Evolutionary conservation across 169 alveolate genomes (phyloP).

Genomic region (Neospora caninum): DNA sequence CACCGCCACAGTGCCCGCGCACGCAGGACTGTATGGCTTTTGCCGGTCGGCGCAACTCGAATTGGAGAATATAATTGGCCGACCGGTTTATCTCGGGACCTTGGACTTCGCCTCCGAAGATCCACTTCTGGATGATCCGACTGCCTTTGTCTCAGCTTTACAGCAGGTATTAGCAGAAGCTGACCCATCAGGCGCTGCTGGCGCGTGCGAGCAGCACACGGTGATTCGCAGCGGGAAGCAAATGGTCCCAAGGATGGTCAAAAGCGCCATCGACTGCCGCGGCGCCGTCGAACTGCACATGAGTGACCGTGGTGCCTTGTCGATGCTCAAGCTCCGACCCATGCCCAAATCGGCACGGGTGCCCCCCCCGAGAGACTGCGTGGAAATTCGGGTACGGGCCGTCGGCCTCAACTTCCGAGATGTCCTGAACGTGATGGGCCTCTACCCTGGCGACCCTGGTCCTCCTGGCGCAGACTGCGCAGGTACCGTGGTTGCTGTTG

Average conservation of each 20-base stretch:
- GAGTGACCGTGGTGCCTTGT: conserved; percentile 71
- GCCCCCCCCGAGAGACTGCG: conserved; percentile 54
- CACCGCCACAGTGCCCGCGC: not conserved
- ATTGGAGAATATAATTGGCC: conserved; percentile 48
- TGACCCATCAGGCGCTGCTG: conserved; percentile 63
- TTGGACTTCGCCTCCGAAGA: not conserved
- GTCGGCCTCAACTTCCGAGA: conserved; percentile 79
- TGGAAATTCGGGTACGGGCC: conserved; percentile 67
- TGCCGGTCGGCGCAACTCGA: conserved; percentile 70
- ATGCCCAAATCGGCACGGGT: conserved; percentile 52
- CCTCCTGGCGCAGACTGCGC: conserved; percentile 82
- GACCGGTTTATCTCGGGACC: conserved; percentile 52
- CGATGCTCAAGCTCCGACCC: conserved; percentile 67
- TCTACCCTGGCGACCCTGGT: conserved; percentile 86
- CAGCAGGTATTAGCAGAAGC: not conserved
- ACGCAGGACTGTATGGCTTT: conserved; percentile 74
- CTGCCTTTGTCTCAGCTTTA: not conserved
- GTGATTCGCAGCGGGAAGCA: not conserved
- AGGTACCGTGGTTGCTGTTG: conserved; percentile 74
- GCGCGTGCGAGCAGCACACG: conserved; percentile 34
- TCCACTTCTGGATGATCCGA: not conserved
- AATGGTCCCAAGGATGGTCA: conserved; percentile 50
- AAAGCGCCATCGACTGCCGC: conserved; percentile 28
- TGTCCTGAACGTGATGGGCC: conserved; percentile 75
- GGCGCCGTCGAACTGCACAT: conserved; percentile 67